phyloP scores from a whole-genome alignment of 768 basidiomycete genomes.

The Xanthoconium purpureum region DNA sequence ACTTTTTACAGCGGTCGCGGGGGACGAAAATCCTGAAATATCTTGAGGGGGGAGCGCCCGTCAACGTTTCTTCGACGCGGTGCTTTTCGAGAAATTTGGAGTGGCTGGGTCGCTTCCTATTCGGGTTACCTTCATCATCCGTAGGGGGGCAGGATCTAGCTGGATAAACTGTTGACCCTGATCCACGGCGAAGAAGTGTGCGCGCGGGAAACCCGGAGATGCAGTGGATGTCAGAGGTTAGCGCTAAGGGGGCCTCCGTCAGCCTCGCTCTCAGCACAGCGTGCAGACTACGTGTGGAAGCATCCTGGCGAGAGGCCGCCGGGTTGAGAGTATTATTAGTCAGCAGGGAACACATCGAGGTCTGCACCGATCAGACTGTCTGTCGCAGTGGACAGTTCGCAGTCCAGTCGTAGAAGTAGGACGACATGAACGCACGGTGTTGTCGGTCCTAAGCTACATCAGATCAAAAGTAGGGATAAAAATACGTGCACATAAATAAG shows the following conservation, averaged over 20 bases:
- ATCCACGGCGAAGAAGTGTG: constrained; percentile 27
- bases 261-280: constrained; percentile 2
- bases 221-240: constrained; percentile 4
- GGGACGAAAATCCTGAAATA: constrained; percentile 27
- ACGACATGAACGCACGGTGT: neutral
- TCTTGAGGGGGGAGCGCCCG: constrained; percentile 11
- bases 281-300: constrained; percentile 22
- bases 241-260: constrained; percentile 1
- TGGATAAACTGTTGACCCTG: constrained; percentile 26
- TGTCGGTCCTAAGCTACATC: neutral
- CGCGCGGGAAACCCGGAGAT: constrained; percentile 29
- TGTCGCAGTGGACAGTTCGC: neutral
- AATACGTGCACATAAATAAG: constrained; percentile 27
- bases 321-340: constrained; percentile 13
- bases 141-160: neutral
- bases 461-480: constrained; percentile 15
- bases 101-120: constrained; percentile 13
- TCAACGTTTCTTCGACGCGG: constrained; percentile 27
- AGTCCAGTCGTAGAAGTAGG: neutral
- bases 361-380: neutral
- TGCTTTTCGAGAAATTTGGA: constrained; percentile 29
- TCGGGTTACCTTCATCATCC: constrained; percentile 6
- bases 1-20: constrained; percentile 5
- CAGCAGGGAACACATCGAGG: constrained; percentile 18
- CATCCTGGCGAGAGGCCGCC: constrained; percentile 22